Base-by-base conservation (phyloP, 148 eudicot species). In the Heliamphora exappendiculata region DNA sequence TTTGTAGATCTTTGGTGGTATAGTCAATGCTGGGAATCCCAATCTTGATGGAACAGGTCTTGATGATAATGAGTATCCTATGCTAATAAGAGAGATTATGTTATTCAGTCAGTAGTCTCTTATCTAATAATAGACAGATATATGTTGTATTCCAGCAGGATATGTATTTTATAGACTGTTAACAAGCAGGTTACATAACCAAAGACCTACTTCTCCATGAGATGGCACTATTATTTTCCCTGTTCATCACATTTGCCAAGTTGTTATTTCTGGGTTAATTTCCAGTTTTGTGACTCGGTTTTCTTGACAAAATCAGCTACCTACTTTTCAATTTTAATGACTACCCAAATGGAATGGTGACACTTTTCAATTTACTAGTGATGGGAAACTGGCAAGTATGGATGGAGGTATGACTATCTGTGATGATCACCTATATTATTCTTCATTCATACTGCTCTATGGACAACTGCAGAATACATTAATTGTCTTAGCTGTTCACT, bases 301-400 rank as follows among this genome's bases (percentile, higher is more conserved):
- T 81, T 80, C 93, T 89, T 92, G 76, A 92, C 90, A 70, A 76
- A 49, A 67, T 37, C 41, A 94, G 98, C 81, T 96, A 96, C 78
- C 81, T 93, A 34, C 97, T 93, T 73, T 96, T 96, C 81, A 96
- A 96, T 87, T 93, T 93, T 76, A 96, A 96, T 76, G 99, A 96
- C 88, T 96, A 96, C 81, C 97, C 98, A 5, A 96, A 89, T 84
- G 94, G 93, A 54, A 96, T 96, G 99, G 94, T 96, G 80, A 93
- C 99, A 69, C 91, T 94, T 44, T 96, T 89, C 90, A 96, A 96
- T 81, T 70, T 96, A 69, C 84, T 93, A 31, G 99, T 93, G 57
- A 85, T 88, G 98, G 97, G 97, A 70, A 87, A 91, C 73, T 96
- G 99, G 99, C 94, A 96, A 82, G 59, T 75, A 19, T 96, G 99